Evolutionary conservation across 2,329 filamentous ascomycete genomes (phyloP).

Genomic region (Aspergillus texensis): DNA sequence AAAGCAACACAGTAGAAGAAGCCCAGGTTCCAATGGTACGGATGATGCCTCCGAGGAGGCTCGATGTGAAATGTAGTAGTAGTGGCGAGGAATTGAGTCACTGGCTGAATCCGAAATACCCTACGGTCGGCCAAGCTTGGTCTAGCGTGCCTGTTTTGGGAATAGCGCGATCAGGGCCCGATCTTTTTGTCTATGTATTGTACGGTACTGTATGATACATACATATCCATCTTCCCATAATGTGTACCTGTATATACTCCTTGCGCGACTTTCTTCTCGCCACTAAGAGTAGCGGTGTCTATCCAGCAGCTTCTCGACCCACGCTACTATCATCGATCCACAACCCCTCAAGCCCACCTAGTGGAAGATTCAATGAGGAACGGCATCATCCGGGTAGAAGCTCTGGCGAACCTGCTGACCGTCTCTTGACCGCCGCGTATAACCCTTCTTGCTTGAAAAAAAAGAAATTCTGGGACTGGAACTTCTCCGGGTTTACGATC

Average conservation of each 20-base stretch:
- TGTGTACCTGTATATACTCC: too few relatives aligned
- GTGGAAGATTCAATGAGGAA: background rate
- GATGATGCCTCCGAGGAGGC: background rate
- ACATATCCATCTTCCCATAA: background rate
- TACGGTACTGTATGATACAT: background rate
- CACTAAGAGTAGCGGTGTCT: background rate
- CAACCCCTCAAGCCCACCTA: background rate
- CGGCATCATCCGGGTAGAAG: too few relatives aligned
- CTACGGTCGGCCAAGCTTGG: background rate
- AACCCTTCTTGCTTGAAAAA: constrained; percentile 2
- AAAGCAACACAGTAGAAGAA: background rate
- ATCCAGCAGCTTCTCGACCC: background rate
- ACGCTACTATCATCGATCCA: background rate
- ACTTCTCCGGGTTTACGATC: background rate
- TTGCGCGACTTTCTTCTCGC: too few relatives aligned
- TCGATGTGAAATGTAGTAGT: background rate
- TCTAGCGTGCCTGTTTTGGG: background rate
- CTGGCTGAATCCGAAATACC: background rate
- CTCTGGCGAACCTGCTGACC: background rate
- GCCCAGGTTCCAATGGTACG: background rate
- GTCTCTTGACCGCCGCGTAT: background rate
- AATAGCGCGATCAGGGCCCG: background rate
- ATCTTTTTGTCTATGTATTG: background rate
- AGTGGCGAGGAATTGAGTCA: background rate
- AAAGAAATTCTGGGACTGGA: background rate